Evolutionary conservation across 192 early-diverging fungal genomes (phyloP).

Genomic region (Backusella tarrabulga): DNA sequence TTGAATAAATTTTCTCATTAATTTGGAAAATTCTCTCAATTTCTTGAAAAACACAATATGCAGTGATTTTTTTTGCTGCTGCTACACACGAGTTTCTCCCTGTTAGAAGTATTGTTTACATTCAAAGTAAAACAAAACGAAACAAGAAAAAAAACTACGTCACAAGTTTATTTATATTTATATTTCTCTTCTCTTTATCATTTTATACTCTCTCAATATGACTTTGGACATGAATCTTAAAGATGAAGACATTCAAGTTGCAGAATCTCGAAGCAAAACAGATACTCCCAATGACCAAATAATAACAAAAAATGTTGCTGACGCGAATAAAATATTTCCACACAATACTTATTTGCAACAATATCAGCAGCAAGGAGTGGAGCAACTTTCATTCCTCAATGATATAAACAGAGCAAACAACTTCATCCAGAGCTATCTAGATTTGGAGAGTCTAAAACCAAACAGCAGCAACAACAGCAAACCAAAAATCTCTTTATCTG

Average conservation of each 20-base stretch:
- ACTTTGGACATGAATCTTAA: background rate
- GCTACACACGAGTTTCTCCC: background rate
- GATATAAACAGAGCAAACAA: background rate
- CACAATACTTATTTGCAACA: background rate
- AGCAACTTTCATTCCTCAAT: background rate
- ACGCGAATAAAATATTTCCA: background rate
- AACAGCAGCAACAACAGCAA: background rate
- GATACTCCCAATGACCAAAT: background rate
- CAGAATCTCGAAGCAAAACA: background rate
- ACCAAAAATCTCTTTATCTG: background rate
- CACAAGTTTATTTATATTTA: background rate
- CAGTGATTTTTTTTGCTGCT: background rate
- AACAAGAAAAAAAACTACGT: background rate
- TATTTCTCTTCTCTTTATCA: background rate
- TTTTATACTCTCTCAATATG: background rate
- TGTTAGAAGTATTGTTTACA: background rate
- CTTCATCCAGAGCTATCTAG: background rate
- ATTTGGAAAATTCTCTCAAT: too few relatives aligned
- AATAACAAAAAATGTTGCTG: background rate
- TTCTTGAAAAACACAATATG: too few relatives aligned
- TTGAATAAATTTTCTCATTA: too few relatives aligned
- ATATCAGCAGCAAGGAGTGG: background rate
- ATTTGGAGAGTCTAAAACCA: background rate
- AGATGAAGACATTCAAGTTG: background rate
- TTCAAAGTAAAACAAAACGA: background rate